Evolutionary conservation across 768 basidiomycete genomes (phyloP).

Genomic region (Roridomyces roridus): DNA sequence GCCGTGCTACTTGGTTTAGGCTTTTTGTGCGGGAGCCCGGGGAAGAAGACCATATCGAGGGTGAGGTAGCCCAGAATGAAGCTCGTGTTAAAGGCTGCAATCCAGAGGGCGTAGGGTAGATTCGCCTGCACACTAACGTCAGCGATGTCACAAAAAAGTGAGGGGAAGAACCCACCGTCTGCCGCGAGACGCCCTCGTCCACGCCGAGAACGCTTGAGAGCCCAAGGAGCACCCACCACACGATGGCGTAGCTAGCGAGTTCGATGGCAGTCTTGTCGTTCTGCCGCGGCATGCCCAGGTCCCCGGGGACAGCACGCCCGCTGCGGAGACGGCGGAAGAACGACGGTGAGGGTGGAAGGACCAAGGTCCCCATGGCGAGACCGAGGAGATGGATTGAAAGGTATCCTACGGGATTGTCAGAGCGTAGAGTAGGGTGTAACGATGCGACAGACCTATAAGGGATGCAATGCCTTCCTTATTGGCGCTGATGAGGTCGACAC

Average conservation of each 20-base stretch:
- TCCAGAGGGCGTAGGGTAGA: constrained; percentile 88
- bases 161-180: constrained; percentile 43
- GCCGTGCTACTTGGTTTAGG: constrained; percentile 22
- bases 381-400: constrained; percentile 90
- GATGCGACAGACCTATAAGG: constrained; percentile 58
- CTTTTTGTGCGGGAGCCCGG: constrained; percentile 46
- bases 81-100: constrained; percentile 85
- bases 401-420: constrained; percentile 63
- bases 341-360: constrained; percentile 80
- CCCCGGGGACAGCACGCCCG: constrained; percentile 1
- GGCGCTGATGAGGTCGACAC: constrained; percentile 67
- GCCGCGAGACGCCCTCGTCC: constrained; percentile 50
- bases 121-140: constrained; percentile 65
- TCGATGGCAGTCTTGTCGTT: constrained; percentile 79
- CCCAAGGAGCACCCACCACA: constrained; percentile 79
- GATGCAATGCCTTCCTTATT: constrained; percentile 96
- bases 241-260: constrained; percentile 72
- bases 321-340: constrained; percentile 63
- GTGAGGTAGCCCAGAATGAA: constrained; percentile 84
- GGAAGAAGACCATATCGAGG: constrained; percentile 76
- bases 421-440: neutral
- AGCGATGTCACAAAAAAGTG: neutral
- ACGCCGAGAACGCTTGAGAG: constrained; percentile 45
- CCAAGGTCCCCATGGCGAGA: constrained; percentile 76
- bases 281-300: constrained; percentile 52